Evolutionary conservation across 176 grass and related monocot species (phyloP), one percentile per base, ranked within the genome.

Genomic region (Lolium multiflorum): DNA sequence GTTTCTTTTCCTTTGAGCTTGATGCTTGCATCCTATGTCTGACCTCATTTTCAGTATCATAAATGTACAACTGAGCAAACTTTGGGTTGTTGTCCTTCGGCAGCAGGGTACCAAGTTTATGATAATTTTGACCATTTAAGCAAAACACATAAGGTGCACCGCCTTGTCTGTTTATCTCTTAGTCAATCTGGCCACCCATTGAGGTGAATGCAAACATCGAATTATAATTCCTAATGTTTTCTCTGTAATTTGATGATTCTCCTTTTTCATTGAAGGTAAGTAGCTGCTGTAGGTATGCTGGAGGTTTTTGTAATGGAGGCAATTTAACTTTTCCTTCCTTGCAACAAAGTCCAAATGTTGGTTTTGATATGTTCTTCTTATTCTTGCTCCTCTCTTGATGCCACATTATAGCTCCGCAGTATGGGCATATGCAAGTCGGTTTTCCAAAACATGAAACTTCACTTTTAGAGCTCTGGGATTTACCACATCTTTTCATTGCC

Each of bases 161-260:
- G 0, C 82, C 84, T 58, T 31, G 72, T 41, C 9, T 85, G 11
- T 85, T 85, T 44, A 69, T 85, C 9, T 85, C 74, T 8, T 78
- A 54, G 52, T 89, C 82, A 5, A 85, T 65, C 7, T 50, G 16
- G 0, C 82, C 75, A 11, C 55, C 76, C 55, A 80, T 89, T 11
- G 76, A 89, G 63, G 82, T 86, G 21, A 89, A 74, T 35, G 88
- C 39, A 1, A 89, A 89, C 76, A 84, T 84, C 10, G 39, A 77
- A 14, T 88, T 88, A 44, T 83, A 84, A 1, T 8, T 54, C 11
- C 54, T 62, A 18, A 88, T 88, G 22, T 88, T 83, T 41, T 83
- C 24, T 9, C 16, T 4, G 4, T 28, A 88, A 56, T 82, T 88
- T n/a, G 25, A 22, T 4, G 64, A 82, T n/a, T 73, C 21, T 60